Percentiles rank a stretch among this genome's conserved stretches.
phyloP scores from a whole-genome alignment of 2,329 filamentous ascomycete species.

The Anisogramma anomala region DNA sequence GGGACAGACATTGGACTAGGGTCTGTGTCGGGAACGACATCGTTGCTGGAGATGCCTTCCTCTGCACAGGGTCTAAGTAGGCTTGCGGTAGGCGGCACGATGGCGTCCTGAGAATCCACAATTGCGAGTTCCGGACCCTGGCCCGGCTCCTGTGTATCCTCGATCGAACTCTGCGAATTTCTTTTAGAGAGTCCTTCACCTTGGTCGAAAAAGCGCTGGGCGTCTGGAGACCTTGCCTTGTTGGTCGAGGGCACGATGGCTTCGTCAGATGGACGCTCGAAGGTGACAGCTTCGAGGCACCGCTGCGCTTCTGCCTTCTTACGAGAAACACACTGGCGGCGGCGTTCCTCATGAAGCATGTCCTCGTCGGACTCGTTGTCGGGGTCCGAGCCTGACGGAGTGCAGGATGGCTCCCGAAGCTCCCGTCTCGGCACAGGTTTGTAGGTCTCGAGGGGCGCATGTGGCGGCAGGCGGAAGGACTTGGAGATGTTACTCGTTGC shows the following conservation, averaged over 20 bases:
- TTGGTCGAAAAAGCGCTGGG: constrained; percentile 15
- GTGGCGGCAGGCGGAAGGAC: background rate
- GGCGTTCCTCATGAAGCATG: constrained; percentile 25
- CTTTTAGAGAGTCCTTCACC: constrained; percentile 14
- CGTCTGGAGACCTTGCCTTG: constrained; percentile 13
- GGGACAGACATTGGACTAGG: constrained; percentile 3
- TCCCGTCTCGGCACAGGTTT: background rate
- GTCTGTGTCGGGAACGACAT: constrained; percentile 9
- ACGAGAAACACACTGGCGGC: constrained; percentile 26
- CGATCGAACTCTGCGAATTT: constrained; percentile 16
- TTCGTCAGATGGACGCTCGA: constrained; percentile 23
- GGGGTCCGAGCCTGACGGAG: background rate
- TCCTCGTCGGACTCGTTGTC: constrained; percentile 22
- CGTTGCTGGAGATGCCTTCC: constrained; percentile 4
- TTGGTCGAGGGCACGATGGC: constrained; percentile 26
- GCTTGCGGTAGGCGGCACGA: background rate
- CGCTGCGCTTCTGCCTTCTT: constrained; percentile 30
- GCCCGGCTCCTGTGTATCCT: constrained; percentile 14
- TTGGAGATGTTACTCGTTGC: background rate
- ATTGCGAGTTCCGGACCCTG: background rate
- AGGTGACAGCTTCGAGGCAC: constrained; percentile 30
- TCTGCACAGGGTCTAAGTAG: background rate
- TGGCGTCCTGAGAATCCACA: constrained; percentile 7
- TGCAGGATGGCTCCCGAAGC: background rate
- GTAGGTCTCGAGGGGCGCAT: constrained; percentile 1